Conservation (phyloP, 768 basidiomycete genomes). For the Pisolithus albus region DNA sequence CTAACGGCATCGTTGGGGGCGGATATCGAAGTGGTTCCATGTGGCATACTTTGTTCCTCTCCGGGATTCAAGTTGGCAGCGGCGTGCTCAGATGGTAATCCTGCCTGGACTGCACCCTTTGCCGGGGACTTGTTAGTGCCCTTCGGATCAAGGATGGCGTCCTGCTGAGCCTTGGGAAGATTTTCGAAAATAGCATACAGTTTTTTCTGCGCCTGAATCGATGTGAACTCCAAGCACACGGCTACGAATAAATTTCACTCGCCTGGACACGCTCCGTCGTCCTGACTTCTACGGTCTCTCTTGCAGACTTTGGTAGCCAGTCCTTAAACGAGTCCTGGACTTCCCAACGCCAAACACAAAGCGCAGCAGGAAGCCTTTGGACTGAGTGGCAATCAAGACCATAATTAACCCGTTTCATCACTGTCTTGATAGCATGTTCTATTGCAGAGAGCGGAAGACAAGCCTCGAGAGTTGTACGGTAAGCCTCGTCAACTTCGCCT, state of each 20-base stretch:
- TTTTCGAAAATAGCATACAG: slow-evolving; percentile 49
- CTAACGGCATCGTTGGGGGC: slow-evolving; percentile 38
- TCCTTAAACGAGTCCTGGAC: slow-evolving; percentile 50
- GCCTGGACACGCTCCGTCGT: slow-evolving; percentile 62
- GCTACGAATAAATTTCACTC: slow-evolving; percentile 9
- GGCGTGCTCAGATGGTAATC: slow-evolving; percentile 2
- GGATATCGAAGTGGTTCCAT: slow-evolving; percentile 24
- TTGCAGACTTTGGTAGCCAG: slow-evolving; percentile 62
- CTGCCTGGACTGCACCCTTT: slow-evolving; percentile 29
- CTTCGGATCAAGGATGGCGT: slow-evolving; percentile 50
- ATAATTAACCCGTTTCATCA: slow-evolving; percentile 72
- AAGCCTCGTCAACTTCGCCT: slow-evolving; percentile 45
- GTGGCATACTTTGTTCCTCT: slow-evolving; percentile 20
- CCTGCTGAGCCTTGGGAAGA: slow-evolving; percentile 51
- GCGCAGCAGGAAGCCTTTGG: slow-evolving; percentile 50
- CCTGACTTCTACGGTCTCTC: slow-evolving; percentile 56
- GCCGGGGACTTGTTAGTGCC: slow-evolving; percentile 27
- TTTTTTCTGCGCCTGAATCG: slow-evolving; percentile 51
- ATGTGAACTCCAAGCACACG: background rate
- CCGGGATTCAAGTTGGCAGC: background rate
- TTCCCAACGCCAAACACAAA: slow-evolving; percentile 86
- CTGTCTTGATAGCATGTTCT: slow-evolving; percentile 55
- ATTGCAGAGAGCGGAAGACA: slow-evolving; percentile 42
- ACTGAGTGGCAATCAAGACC: slow-evolving; percentile 54
- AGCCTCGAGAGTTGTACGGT: slow-evolving; percentile 28